Conservation (phyloP, 495 filamentous ascomycete genomes). For the Hyaloscypha bicolor region DNA sequence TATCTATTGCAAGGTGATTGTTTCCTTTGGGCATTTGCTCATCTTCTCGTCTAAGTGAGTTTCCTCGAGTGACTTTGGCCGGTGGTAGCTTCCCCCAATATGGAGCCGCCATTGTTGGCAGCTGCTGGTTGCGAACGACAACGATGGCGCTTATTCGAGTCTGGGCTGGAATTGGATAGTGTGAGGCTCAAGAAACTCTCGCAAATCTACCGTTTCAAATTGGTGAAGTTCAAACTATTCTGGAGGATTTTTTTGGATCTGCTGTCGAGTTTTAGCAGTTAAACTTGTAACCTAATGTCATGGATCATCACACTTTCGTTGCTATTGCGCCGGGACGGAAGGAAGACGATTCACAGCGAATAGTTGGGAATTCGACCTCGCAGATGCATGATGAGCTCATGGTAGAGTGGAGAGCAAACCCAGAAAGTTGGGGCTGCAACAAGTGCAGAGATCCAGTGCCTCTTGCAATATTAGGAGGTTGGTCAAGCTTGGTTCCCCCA, state of each 20-base stretch:
- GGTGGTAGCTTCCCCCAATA: constrained; percentile 46
- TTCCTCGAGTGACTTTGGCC: constrained; percentile 36
- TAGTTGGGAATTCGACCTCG: not conserved
- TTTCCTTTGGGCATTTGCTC: constrained; percentile 41
- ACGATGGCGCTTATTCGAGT: not conserved
- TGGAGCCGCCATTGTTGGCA: constrained; percentile 30
- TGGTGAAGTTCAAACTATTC: constrained; percentile 4
- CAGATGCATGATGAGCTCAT: constrained; percentile 27
- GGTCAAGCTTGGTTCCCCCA: not conserved
- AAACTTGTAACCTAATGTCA: constrained; percentile 19
- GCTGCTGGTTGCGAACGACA: constrained; percentile 6
- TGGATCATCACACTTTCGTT: constrained; percentile 13
- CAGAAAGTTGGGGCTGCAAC: constrained; percentile 6
- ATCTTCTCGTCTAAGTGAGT: constrained; percentile 45
- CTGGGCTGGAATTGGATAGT: not conserved
- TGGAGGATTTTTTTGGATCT: not conserved
- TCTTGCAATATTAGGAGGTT: constrained; percentile 20
- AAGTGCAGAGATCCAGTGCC: not conserved
- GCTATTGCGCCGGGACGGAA: constrained; percentile 19
- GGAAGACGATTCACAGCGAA: constrained; percentile 13
- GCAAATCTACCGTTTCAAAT: not conserved
- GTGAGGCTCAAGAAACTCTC: not conserved
- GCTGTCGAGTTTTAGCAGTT: not conserved
- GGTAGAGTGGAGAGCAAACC: constrained; percentile 10
- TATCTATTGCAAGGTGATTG: constrained; percentile 46